Percentiles rank a stretch among this genome's conserved stretches.
Evolutionary conservation across 768 basidiomycete genomes (phyloP).

Genomic region (Hortiboletus flavorubellus): DNA sequence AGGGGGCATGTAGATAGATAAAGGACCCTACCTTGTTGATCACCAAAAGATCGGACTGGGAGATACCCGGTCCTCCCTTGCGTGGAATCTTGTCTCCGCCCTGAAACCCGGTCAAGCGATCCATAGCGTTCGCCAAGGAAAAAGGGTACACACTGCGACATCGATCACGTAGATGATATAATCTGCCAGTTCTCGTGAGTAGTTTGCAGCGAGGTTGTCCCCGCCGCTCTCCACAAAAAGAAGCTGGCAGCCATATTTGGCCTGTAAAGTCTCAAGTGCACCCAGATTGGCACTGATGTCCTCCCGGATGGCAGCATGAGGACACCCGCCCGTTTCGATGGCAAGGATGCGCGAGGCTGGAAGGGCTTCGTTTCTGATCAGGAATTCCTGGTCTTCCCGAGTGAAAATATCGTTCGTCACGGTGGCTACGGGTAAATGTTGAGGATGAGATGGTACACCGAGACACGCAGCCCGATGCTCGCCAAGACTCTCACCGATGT

Average conservation of each 20-base stretch:
- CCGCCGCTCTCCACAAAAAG: slow-evolving; percentile 96
- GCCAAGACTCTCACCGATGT: slow-evolving; percentile 65
- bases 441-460: slow-evolving; percentile 1
- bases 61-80: slow-evolving; percentile 97
- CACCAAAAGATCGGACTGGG: slow-evolving; percentile 90
- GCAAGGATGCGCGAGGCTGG: slow-evolving; percentile 84
- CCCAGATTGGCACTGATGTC: slow-evolving; percentile 98
- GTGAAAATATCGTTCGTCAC: slow-evolving; percentile 99
- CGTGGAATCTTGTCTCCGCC: slow-evolving; percentile 98
- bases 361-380: slow-evolving; percentile 89
- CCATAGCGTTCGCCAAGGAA: not conserved
- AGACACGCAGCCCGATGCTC: not conserved
- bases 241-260: slow-evolving; percentile 84
- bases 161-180: slow-evolving; percentile 95
- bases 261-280: slow-evolving; percentile 91
- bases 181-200: slow-evolving; percentile 93
- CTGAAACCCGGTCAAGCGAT: slow-evolving; percentile 35
- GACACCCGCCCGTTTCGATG: slow-evolving; percentile 97
- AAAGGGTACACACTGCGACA: slow-evolving; percentile 55
- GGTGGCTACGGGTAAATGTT: slow-evolving; percentile 53
- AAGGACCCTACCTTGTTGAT: slow-evolving; percentile 76
- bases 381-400: slow-evolving; percentile 94
- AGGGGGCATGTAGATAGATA: not conserved
- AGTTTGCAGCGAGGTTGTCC: slow-evolving; percentile 96
- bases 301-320: slow-evolving; percentile 96